Percentiles rank a stretch among this genome's conserved stretches.
Conservation (phyloP, 805 yeast genomes). For the Kluyveromyces wickerhamii region DNA sequence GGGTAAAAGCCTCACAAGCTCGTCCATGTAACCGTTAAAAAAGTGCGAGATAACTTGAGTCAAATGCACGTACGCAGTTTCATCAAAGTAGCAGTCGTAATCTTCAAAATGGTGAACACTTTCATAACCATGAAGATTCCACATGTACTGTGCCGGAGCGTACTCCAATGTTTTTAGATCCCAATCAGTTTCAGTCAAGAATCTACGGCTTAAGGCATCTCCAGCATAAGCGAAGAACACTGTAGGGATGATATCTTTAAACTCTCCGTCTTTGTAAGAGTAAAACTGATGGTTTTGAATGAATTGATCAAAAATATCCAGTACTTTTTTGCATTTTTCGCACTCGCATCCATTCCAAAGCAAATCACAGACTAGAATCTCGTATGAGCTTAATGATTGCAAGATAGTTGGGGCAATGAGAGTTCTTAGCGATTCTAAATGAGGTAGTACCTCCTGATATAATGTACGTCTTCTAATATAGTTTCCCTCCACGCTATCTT, state of each 20-base stretch:
- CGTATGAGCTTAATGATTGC: conserved; percentile 58
- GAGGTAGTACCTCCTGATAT: conserved; percentile 42
- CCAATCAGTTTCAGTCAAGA: conserved; percentile 16
- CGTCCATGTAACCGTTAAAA: conserved; percentile 35
- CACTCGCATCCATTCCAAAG: conserved; percentile 78
- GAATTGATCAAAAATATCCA: conserved; percentile 50
- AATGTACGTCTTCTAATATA: conserved; percentile 50
- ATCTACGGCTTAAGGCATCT: conserved; percentile 35
- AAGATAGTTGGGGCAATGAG: conserved; percentile 53
- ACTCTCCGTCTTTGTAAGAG: conserved; percentile 36
- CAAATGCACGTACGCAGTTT: conserved; percentile 35
- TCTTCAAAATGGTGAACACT: conserved; percentile 34
- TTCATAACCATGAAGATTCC: conserved; percentile 45
- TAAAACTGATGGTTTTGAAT: conserved; percentile 58
- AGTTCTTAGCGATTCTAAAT: conserved; percentile 33
- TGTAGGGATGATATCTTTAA: conserved; percentile 55
- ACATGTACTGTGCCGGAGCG: conserved; percentile 31
- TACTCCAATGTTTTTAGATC: conserved; percentile 27
- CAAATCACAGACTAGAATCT: conserved; percentile 58
- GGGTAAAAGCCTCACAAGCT: conserved; percentile 30
- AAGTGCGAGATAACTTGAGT: conserved; percentile 40
- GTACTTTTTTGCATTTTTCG: conserved; percentile 40
- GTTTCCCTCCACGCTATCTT: conserved; percentile 69
- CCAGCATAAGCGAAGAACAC: conserved; percentile 48
- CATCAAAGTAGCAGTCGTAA: conserved; percentile 37